Conservation (phyloP, 2,329 filamentous ascomycete genomes). For the Sclerotinia minor region DNA sequence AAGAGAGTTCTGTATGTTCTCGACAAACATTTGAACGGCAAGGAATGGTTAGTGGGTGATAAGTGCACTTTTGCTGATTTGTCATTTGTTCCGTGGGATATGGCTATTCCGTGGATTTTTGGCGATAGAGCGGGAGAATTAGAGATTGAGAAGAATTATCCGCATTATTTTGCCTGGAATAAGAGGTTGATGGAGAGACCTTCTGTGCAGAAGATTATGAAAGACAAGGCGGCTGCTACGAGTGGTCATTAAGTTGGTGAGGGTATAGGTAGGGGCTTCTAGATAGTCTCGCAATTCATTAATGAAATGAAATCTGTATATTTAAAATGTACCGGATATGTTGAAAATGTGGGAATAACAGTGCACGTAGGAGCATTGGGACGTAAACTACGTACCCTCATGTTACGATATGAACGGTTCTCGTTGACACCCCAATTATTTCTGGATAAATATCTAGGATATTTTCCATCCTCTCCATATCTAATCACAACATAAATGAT, state of each 20-base stretch:
- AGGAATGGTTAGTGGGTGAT: slow-evolving; percentile 44
- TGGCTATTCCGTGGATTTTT: slow-evolving; percentile 25
- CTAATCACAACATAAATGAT: no score
- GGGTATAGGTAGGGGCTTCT: neutral
- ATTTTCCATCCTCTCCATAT: no score
- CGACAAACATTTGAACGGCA: slow-evolving; percentile 44
- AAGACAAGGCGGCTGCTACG: slow-evolving; percentile 28
- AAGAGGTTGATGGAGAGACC: slow-evolving; percentile 27
- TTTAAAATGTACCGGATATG: neutral
- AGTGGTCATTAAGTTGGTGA: neutral
- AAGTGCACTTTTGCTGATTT: slow-evolving; percentile 45
- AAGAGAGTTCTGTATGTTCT: slow-evolving; percentile 43
- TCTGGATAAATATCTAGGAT: no score
- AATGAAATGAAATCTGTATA: no score
- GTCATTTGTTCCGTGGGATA: slow-evolving; percentile 30
- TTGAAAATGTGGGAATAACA: neutral
- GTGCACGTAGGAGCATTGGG: no score
- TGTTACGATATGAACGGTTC: no score
- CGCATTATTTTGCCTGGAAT: slow-evolving; percentile 31
- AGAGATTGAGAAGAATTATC: slow-evolving; percentile 33
- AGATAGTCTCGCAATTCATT: neutral
- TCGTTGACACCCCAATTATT: no score
- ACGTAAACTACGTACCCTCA: no score
- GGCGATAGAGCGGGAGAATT: slow-evolving; percentile 25
- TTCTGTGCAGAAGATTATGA: slow-evolving; percentile 29